These are phyloP conservation scores for Trichoderma virens DNA, from an alignment of 495 filamentous ascomycete genomes.

Conservation along the genomic window DNA sequence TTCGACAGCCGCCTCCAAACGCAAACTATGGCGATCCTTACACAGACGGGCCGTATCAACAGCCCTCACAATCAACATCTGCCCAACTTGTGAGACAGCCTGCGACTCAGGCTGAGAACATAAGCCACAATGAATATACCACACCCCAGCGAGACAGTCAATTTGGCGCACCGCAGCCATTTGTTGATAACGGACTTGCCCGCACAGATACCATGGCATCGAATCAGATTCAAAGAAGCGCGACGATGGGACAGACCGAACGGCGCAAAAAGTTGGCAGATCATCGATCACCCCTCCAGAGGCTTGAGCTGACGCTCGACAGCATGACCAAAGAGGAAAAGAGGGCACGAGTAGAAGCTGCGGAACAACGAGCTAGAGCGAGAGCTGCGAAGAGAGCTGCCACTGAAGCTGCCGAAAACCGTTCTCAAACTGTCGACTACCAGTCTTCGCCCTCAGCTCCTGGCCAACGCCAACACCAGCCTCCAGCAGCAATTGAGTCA, in stretches of 20 bases:
- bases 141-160: conserved; percentile 15
- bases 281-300: conserved; percentile 83
- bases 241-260: conserved; percentile 12
- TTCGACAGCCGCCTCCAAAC: conserved; percentile 49
- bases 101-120: conserved; percentile 15
- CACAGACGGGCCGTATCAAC: conserved; percentile 25
- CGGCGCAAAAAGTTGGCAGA: conserved; percentile 53
- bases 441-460: background rate
- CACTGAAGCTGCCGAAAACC: background rate
- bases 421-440: background rate
- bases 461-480: background rate
- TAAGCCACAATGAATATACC: conserved; percentile 35
- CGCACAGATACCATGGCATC: conserved; percentile 16
- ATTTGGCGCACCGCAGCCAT: conserved; percentile 17
- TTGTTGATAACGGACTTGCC: background rate
- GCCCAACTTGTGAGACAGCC: conserved; percentile 21
- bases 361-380: conserved; percentile 56
- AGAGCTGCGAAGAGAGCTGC: conserved; percentile 24
- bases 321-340: conserved; percentile 92
- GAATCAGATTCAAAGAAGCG: background rate
- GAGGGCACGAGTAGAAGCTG: conserved; percentile 69
- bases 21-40: conserved; percentile 50
- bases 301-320: conserved; percentile 76
- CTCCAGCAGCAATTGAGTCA: conserved; percentile 8
- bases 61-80: conserved; percentile 11